Conservation (phyloP, 2,329 filamentous ascomycete genomes). For the Aspergillus transmontanensis region DNA sequence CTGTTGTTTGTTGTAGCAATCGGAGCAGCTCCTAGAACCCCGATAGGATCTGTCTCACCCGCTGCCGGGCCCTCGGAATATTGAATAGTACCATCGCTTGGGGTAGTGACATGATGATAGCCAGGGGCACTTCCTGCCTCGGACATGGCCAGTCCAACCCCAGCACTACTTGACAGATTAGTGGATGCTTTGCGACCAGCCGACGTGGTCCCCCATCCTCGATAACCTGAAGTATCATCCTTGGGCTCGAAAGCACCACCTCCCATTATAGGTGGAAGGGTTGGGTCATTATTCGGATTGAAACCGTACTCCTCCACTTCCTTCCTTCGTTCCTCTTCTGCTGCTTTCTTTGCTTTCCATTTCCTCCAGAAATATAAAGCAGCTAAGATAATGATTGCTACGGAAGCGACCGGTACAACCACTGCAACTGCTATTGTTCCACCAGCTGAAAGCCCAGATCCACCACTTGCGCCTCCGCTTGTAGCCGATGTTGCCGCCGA, state of each 20-base stretch:
- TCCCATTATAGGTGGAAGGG: constrained; percentile 62
- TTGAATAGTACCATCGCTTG: constrained; percentile 61
- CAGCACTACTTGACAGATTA: constrained; percentile 75
- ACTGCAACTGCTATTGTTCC: constrained; percentile 90
- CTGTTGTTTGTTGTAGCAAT: constrained; percentile 64
- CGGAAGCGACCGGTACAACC: constrained; percentile 86
- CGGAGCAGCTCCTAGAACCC: constrained; percentile 71
- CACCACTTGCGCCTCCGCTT: constrained; percentile 24
- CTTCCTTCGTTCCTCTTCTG: constrained; percentile 86
- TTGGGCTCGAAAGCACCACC: constrained; percentile 63
- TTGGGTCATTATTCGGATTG: constrained; percentile 95
- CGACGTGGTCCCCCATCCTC: constrained; percentile 86
- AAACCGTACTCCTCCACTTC: constrained; percentile 97
- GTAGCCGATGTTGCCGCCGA: constrained; percentile 30
- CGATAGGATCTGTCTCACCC: constrained; percentile 79
- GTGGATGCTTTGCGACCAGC: constrained; percentile 84
- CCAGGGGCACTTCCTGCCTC: constrained; percentile 65
- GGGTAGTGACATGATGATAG: constrained; percentile 59
- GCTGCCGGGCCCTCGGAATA: constrained; percentile 65
- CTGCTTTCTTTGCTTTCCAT: constrained; percentile 80
- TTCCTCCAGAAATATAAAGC: constrained; percentile 85
- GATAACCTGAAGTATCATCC: constrained; percentile 76
- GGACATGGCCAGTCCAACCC: constrained; percentile 66
- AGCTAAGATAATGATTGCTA: constrained; percentile 75
- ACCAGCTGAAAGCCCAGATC: constrained; percentile 46